phyloP scores from a whole-genome alignment of 78 protist species.

The Polysphondylium violaceum region DNA sequence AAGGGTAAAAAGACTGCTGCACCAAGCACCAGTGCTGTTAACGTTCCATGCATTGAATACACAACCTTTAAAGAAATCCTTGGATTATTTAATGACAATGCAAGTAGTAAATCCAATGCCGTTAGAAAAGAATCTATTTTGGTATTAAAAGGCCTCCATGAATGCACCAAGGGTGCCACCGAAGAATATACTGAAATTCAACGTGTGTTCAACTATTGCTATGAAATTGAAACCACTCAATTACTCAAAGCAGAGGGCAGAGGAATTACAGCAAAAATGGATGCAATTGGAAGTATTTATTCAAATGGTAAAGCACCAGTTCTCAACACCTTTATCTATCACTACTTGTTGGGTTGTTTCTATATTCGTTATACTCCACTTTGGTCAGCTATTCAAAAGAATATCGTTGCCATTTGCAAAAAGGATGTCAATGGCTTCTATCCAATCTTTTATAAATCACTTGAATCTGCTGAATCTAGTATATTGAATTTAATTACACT shows the following conservation, averaged over 20 bases:
- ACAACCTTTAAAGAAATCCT: conserved; percentile 6
- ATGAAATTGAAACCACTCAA: conserved; percentile 51
- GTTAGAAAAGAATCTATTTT: conserved; percentile 31
- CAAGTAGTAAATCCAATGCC: conserved; percentile 6
- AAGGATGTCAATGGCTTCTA: conserved; percentile 17
- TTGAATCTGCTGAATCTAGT: conserved; percentile 2
- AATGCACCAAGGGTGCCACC: neutral
- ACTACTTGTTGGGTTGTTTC: conserved; percentile 55
- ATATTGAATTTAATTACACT: neutral
- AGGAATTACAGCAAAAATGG: conserved; percentile 22
- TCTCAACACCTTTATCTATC: conserved; percentile 6
- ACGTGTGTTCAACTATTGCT: neutral
- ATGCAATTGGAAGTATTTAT: conserved; percentile 1
- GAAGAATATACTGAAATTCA: conserved; percentile 40
- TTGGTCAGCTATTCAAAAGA: conserved; percentile 55
- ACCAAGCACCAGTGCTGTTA: neutral
- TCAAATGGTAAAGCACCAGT: neutral
- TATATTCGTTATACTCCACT: conserved; percentile 64
- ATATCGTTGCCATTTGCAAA: conserved; percentile 1
- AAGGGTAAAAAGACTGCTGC: neutral
- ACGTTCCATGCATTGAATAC: neutral
- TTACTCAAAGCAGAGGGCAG: conserved; percentile 37
- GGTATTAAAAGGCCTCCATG: conserved; percentile 18
- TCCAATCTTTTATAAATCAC: conserved; percentile 37
- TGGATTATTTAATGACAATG: conserved; percentile 12